phyloP scores from a whole-genome alignment of 1,284 basidiomycete genomes.

The Ganoderma meredithae region DNA sequence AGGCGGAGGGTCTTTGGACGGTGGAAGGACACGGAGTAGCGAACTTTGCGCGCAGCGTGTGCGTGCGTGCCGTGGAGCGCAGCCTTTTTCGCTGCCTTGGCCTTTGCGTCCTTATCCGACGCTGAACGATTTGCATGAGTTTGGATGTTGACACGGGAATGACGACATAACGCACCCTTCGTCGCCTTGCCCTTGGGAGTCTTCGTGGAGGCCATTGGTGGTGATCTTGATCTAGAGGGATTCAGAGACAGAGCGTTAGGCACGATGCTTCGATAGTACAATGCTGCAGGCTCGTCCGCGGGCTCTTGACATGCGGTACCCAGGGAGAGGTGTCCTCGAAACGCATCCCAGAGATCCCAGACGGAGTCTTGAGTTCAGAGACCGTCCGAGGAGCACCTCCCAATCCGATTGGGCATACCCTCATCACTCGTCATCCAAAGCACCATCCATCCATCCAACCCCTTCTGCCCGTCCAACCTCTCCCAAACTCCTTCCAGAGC shows the following conservation, averaged over 20 bases:
- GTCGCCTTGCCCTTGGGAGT: constrained; percentile 66
- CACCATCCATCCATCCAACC: constrained; percentile 31
- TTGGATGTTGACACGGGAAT: not conserved
- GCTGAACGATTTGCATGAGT: constrained; percentile 19
- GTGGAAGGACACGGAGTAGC: constrained; percentile 93
- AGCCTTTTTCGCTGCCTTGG: constrained; percentile 96
- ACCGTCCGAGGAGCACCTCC: not conserved
- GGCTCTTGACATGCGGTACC: not conserved
- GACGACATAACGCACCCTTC: constrained; percentile 51
- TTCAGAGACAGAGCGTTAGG: not conserved
- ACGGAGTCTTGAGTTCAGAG: not conserved
- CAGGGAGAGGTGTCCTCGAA: too few species aligned
- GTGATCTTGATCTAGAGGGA: constrained; percentile 26
- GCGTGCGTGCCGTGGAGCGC: constrained; percentile 88
- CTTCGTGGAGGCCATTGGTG: constrained; percentile 69
- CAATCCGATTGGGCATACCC: constrained; percentile 10
- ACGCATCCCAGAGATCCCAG: not conserved
- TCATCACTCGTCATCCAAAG: constrained; percentile 29
- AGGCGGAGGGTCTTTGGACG: constrained; percentile 95
- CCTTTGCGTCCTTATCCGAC: constrained; percentile 72
- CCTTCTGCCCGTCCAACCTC: constrained; percentile 14
- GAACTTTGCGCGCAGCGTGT: constrained; percentile 83
- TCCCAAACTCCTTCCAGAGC: constrained; percentile 14
- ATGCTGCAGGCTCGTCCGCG: not conserved
- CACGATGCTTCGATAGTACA: too few species aligned